Evolutionary conservation across 2,329 filamentous ascomycete species (phyloP).

Genomic region (Sporothrix globosa): DNA sequence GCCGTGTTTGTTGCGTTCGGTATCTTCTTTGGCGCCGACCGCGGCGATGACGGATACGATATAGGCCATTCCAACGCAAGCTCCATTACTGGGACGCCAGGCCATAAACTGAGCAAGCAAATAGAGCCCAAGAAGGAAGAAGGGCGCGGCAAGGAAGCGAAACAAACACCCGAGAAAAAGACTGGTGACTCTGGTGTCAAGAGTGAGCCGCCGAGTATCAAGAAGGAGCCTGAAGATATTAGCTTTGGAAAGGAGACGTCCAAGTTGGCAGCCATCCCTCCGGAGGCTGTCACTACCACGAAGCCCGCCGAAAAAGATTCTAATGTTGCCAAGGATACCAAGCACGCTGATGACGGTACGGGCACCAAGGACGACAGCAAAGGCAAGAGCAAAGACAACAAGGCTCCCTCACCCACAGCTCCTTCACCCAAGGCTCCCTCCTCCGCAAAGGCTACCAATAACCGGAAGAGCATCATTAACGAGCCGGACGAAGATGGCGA

Average conservation of each 20-base stretch:
- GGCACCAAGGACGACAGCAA: slow-evolving; percentile 9
- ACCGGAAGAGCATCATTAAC: slow-evolving; percentile 1
- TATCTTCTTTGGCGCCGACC: slow-evolving; percentile 36
- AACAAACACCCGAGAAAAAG: background rate
- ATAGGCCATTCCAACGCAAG: background rate
- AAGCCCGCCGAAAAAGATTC: slow-evolving; percentile 3
- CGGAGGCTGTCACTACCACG: background rate
- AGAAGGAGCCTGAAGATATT: slow-evolving; percentile 7
- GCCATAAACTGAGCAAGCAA: background rate
- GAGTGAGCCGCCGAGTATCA: background rate
- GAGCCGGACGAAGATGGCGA: background rate
- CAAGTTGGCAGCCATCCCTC: slow-evolving; percentile 2
- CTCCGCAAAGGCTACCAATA: background rate
- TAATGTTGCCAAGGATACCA: background rate
- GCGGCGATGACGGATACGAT: background rate
- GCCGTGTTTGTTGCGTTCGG: slow-evolving; percentile 64
- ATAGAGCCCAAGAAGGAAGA: background rate
- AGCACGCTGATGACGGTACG: background rate
- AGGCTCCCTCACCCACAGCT: background rate
- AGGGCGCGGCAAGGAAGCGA: background rate
- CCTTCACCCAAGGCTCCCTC: background rate
- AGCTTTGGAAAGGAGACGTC: background rate
- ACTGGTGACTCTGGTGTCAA: background rate
- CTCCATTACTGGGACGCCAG: background rate
- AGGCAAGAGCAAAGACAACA: background rate